Conservation (phyloP, 805 yeast species). For the Yamadazyma sp. region DNA sequence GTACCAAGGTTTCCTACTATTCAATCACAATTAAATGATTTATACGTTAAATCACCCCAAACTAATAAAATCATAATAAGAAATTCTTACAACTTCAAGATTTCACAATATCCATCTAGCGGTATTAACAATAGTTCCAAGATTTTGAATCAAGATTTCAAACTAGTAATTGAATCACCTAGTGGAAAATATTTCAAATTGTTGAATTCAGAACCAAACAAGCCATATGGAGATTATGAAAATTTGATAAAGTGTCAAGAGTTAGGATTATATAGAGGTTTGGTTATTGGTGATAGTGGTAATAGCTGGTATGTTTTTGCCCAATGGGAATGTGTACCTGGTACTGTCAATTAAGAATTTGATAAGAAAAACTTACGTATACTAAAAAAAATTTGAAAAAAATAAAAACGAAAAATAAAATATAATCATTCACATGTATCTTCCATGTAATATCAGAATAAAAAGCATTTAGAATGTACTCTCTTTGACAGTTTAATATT, state of each 20-base stretch:
- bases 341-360: conserved; percentile 11
- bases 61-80: conserved; percentile 54
- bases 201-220: conserved; percentile 43
- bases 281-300: conserved; percentile 74
- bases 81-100: conserved; percentile 61
- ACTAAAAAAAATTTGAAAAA: no score
- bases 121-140: conserved; percentile 40
- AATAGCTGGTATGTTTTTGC: conserved; percentile 85
- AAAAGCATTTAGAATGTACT: no score
- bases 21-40: conserved; percentile 63
- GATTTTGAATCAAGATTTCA: conserved; percentile 41
- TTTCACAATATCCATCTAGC: conserved; percentile 59
- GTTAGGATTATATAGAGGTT: conserved; percentile 77
- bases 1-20: conserved; percentile 73
- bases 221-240: conserved; percentile 56
- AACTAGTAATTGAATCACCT: conserved; percentile 78
- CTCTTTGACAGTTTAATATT: no score
- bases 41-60: conserved; percentile 86
- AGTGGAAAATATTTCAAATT: conserved; percentile 72
- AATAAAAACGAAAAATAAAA: no score
- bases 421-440: no score
- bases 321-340: conserved; percentile 71
- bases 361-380: no score
- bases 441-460: no score
- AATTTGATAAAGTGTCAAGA: conserved; percentile 62